These are phyloP conservation scores for Kodamaea sp. DNA, from an alignment of 1,139 yeast genomes.

Conservation along the genomic window DNA sequence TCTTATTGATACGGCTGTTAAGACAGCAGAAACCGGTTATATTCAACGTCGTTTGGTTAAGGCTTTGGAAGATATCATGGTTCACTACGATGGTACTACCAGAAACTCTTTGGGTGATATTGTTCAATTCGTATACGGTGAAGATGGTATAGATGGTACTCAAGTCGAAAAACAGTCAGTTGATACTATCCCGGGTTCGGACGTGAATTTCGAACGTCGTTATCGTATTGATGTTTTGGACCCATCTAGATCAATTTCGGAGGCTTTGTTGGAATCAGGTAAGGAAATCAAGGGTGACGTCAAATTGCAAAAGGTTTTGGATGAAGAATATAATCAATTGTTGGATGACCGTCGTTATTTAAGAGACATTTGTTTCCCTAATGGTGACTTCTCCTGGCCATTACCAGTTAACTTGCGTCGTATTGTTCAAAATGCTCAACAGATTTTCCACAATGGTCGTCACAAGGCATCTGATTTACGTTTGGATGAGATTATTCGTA, in stretches of 20 bases:
- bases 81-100: constrained; percentile 97
- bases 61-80: constrained; percentile 98
- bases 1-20: constrained; percentile 97
- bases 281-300: constrained; percentile 89
- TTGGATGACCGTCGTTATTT: constrained; percentile 71
- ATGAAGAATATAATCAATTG: constrained; percentile 79
- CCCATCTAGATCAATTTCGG: constrained; percentile 58
- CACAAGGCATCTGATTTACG: constrained; percentile 87
- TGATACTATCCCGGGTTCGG: constrained; percentile 94
- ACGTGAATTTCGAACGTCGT: constrained; percentile 73
- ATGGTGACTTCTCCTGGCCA: constrained; percentile 97
- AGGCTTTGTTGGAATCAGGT: constrained; percentile 80
- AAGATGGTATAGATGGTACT: constrained; percentile 98
- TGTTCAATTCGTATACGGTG: constrained; percentile 96
- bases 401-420: constrained; percentile 96
- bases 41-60: constrained; percentile 98
- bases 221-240: constrained; percentile 87
- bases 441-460: constrained; percentile 90
- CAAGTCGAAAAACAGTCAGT: constrained; percentile 97
- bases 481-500: constrained; percentile 69
- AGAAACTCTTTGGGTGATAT: constrained; percentile 96
- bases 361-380: constrained; percentile 77
- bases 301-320: constrained; percentile 73
- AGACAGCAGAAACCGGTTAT: constrained; percentile 98
- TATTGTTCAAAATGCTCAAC: constrained; percentile 95